Percentiles rank a stretch among this genome's conserved stretches.
phyloP scores from a whole-genome alignment of 441 rosid genomes.

The Populus hybrid region DNA sequence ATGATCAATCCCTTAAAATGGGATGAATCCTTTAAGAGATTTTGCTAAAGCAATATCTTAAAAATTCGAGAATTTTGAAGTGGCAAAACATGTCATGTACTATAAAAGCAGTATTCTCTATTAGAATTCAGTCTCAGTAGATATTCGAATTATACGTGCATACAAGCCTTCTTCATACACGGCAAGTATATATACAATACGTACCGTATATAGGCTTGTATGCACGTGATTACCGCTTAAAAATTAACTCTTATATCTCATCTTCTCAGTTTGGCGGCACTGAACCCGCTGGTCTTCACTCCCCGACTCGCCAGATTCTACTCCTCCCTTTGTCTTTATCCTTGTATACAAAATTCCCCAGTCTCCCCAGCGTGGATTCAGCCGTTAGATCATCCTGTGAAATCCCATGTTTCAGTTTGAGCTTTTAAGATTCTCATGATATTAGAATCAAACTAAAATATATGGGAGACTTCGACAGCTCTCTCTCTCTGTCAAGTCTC shows the following conservation, averaged over 20 bases:
- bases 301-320: conserved; percentile 8
- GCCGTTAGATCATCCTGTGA: conserved; percentile 27
- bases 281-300: conserved; percentile 48
- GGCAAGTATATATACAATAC: neutral
- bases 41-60: no score
- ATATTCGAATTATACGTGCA: no score
- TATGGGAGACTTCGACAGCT: conserved; percentile 37
- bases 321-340: conserved; percentile 19
- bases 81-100: no score
- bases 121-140: no score
- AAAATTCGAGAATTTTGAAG: no score
- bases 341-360: conserved; percentile 23
- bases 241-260: conserved; percentile 42
- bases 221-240: conserved; percentile 38
- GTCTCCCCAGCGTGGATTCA: conserved; percentile 26
- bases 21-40: no score
- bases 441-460: neutral
- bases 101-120: no score
- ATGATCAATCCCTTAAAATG: no score
- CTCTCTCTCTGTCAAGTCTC: conserved; percentile 47
- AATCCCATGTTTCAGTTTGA: conserved; percentile 25
- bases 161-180: no score
- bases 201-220: neutral
- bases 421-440: conserved; percentile 13
- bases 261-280: conserved; percentile 93